phyloP scores from a whole-genome alignment of 495 filamentous ascomycete genomes.

The Cercophora sp. region DNA sequence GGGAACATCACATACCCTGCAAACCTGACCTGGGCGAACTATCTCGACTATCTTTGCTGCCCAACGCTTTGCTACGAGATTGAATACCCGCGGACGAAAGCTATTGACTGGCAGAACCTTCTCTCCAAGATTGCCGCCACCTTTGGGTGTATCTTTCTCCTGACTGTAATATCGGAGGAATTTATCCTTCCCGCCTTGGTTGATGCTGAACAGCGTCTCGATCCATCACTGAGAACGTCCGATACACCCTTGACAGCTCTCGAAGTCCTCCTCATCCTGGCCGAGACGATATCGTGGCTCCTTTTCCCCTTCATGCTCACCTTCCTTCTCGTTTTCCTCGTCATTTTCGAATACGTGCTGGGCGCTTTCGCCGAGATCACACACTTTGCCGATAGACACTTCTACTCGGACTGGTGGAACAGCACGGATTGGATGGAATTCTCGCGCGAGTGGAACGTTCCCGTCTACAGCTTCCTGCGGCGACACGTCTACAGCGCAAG shows the following conservation, averaged over 20 bases:
- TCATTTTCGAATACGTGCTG: conserved; percentile 95
- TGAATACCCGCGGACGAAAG: conserved; percentile 80
- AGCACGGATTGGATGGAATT: conserved; percentile 90
- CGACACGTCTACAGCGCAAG: conserved; percentile 89
- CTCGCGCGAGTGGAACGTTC: conserved; percentile 95
- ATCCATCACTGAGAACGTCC: conserved; percentile 27
- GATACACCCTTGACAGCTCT: conserved; percentile 43
- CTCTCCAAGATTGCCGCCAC: conserved; percentile 82
- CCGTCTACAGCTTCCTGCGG: conserved; percentile 95
- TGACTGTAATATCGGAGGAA: conserved; percentile 88
- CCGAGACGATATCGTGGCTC: conserved; percentile 89
- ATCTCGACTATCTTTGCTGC: conserved; percentile 82
- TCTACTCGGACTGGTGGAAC: conserved; percentile 98
- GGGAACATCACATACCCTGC: conserved; percentile 86
- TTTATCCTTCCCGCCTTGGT: conserved; percentile 88
- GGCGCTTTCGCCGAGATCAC: conserved; percentile 95
- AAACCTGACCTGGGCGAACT: conserved; percentile 80
- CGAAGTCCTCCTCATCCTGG: conserved; percentile 74
- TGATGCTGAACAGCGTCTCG: conserved; percentile 67
- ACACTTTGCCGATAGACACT: conserved; percentile 88
- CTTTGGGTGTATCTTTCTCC: conserved; percentile 93
- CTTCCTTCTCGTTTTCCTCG: conserved; percentile 89
- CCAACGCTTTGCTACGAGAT: conserved; percentile 97
- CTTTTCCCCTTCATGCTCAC: conserved; percentile 97
- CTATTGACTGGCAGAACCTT: conserved; percentile 75